phyloP scores from a whole-genome alignment of 495 filamentous ascomycete genomes.

The Talaromyces thailandensis region DNA sequence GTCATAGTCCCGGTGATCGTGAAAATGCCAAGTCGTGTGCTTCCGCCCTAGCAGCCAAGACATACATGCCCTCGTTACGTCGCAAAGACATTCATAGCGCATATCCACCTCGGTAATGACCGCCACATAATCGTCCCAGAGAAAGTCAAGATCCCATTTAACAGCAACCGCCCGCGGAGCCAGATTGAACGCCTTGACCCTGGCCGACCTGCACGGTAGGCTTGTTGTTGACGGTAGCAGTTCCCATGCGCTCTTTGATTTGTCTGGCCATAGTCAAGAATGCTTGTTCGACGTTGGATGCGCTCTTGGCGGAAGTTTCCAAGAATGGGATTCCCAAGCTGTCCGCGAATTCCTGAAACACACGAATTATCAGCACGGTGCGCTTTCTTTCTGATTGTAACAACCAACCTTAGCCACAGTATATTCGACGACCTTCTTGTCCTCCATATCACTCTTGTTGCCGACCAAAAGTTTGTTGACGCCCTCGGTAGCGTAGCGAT shows the following conservation, averaged over 20 bases:
- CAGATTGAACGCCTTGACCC: constrained; percentile 89
- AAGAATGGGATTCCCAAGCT: constrained; percentile 98
- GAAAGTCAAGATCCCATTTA: constrained; percentile 40
- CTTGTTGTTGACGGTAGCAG: constrained; percentile 95
- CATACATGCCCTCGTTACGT: background rate
- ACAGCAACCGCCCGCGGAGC: constrained; percentile 87
- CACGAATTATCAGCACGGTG: constrained; percentile 12
- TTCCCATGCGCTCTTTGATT: constrained; percentile 99
- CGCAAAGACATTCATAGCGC: background rate
- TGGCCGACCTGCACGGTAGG: constrained; percentile 90
- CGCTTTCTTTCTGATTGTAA: background rate
- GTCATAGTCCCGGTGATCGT: background rate
- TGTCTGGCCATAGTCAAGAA: constrained; percentile 99
- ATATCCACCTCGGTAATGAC: background rate
- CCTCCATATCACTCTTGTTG: constrained; percentile 99
- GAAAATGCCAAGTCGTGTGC: background rate
- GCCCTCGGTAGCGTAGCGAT: constrained; percentile 96
- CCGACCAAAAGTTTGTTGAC: constrained; percentile 98
- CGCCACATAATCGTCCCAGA: constrained; percentile 4
- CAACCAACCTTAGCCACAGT: constrained; percentile 87
- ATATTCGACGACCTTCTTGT: constrained; percentile 99
- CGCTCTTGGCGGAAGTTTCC: constrained; percentile 99
- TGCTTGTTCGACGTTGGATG: constrained; percentile 97
- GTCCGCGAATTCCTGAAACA: constrained; percentile 86
- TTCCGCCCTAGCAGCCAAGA: background rate